These are phyloP conservation scores for Simplicillium sp. DNA, from an alignment of 2,329 filamentous ascomycete species.

Conservation along the genomic window DNA sequence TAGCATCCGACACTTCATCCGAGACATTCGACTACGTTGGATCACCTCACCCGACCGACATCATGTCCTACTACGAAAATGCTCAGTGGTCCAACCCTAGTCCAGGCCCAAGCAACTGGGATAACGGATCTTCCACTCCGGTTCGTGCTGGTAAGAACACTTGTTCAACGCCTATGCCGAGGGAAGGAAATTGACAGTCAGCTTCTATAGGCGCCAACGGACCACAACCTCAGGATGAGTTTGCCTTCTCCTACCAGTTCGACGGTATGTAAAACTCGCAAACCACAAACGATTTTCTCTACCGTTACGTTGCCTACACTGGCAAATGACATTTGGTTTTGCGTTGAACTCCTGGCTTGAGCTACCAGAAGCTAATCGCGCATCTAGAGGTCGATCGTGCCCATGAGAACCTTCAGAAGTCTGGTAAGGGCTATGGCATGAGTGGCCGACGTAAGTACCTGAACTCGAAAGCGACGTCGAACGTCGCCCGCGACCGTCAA, in stretches of 20 bases:
- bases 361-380: constrained; percentile 1
- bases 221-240: constrained; percentile 64
- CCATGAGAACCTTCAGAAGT: constrained; percentile 92
- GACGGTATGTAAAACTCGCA: constrained; percentile 59
- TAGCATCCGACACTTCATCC: too few relatives aligned
- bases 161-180: background rate
- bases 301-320: background rate
- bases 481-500: too few relatives aligned
- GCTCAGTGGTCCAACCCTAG: constrained; percentile 26
- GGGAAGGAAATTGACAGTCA: background rate
- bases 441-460: constrained; percentile 72
- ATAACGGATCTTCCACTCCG: constrained; percentile 30
- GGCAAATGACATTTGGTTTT: background rate
- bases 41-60: constrained; percentile 10
- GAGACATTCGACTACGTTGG: too few relatives aligned
- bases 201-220: constrained; percentile 58
- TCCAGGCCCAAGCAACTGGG: constrained; percentile 28
- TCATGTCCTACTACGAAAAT: constrained; percentile 38
- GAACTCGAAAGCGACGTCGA: constrained; percentile 9
- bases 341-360: constrained; percentile 14
- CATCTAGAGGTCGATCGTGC: constrained; percentile 87
- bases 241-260: constrained; percentile 78
- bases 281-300: too few relatives aligned
- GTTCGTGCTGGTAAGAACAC: constrained; percentile 26
- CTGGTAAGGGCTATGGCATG: constrained; percentile 78